Evolutionary conservation across 1,284 basidiomycete species (phyloP).

Genomic region (Xerocomus amazonicus): DNA sequence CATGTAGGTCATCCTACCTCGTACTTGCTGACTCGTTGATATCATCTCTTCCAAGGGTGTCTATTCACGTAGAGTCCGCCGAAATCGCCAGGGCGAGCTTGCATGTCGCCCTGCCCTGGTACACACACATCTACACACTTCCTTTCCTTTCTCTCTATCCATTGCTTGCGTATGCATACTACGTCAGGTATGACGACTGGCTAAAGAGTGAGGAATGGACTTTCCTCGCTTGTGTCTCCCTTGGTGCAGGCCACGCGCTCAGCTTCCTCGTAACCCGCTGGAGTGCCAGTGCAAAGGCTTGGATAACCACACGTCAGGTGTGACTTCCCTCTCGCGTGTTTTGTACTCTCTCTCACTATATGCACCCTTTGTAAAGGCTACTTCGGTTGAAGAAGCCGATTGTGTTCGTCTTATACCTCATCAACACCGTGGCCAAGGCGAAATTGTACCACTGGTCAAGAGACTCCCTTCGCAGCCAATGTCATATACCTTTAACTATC

Average conservation of each 20-base stretch:
- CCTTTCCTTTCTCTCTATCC: conserved; percentile 90
- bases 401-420: conserved; percentile 84
- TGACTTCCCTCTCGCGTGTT: conserved; percentile 10
- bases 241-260: conserved; percentile 87
- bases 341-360: neutral
- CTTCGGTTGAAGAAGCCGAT: conserved; percentile 68
- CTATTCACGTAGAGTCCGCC: conserved; percentile 69
- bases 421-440: conserved; percentile 85
- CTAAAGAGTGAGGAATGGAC: conserved; percentile 94
- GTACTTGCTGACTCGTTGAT: neutral
- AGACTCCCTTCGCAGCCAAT: conserved; percentile 52
- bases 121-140: conserved; percentile 77
- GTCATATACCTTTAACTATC: conserved; percentile 90
- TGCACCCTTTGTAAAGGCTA: conserved; percentile 45
- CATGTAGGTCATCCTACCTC: conserved; percentile 14
- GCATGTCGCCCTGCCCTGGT: conserved; percentile 76
- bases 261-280: conserved; percentile 92
- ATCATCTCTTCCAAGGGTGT: conserved; percentile 7
- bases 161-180: conserved; percentile 88
- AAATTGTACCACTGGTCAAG: conserved; percentile 79
- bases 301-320: conserved; percentile 73
- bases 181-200: conserved; percentile 87
- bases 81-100: conserved; percentile 84
- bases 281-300: conserved; percentile 79
- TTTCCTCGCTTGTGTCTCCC: conserved; percentile 84